These are phyloP conservation scores for Chlorella sp. DNA, from an alignment of 139 green algal genomes.

Conservation along the genomic window DNA sequence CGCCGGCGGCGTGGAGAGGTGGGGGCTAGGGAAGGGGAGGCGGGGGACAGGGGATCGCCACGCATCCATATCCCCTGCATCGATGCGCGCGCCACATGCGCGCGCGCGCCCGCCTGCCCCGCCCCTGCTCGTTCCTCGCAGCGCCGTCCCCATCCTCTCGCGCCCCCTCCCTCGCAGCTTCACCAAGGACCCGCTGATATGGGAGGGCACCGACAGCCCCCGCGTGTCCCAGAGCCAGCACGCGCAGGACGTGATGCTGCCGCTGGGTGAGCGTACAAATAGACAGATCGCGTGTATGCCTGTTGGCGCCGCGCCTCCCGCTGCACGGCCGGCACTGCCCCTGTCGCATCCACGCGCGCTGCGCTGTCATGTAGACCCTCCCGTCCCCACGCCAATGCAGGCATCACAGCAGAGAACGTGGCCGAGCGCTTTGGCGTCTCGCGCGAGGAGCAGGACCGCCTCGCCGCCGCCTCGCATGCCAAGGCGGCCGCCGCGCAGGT, in stretches of 20 bases:
- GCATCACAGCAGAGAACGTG: conserved; percentile 95
- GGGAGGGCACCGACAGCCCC: conserved; percentile 8
- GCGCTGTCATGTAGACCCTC: background rate
- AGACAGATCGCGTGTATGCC: background rate
- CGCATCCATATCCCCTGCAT: no score
- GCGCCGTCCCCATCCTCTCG: no score
- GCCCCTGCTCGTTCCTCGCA: no score
- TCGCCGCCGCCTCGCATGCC: conserved; percentile 77
- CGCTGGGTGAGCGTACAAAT: background rate
- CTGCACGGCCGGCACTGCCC: no score
- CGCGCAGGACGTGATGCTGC: conserved; percentile 4
- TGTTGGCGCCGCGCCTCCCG: conserved; percentile 52
- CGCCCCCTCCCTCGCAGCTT: no score
- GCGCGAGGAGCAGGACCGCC: conserved; percentile 78
- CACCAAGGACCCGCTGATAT: conserved; percentile 2
- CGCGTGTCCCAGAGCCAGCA: background rate
- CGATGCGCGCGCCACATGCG: no score
- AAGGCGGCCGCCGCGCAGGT: conserved; percentile 79
- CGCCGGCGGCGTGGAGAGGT: conserved; percentile 85
- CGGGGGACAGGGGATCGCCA: no score
- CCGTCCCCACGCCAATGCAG: background rate
- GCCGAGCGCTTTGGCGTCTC: conserved; percentile 82
- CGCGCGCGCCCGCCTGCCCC: no score
- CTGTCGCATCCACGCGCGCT: background rate
- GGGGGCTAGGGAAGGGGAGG: no score